Evolutionary conservation across 2,329 filamentous ascomycete species (phyloP).

Genomic region (Aspergillus niger): DNA sequence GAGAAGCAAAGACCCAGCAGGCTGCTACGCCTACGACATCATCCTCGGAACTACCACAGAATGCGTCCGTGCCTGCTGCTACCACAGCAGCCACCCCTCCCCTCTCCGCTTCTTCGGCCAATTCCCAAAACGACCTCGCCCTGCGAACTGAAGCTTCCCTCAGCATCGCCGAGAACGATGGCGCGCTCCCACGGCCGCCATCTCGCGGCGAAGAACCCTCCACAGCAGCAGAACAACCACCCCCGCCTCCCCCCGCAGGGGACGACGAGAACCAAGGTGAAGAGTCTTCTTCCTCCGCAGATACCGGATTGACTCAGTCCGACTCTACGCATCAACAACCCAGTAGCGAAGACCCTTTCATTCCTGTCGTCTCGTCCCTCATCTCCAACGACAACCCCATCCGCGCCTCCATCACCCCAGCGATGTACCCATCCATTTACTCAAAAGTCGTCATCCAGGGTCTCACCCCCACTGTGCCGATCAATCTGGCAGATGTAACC

Average conservation of each 20-base stretch:
- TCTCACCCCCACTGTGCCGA: constrained; percentile 80
- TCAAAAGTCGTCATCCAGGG: constrained; percentile 81
- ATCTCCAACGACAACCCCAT: constrained; percentile 74
- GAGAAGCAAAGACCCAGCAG: constrained; percentile 17
- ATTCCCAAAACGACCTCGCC: constrained; percentile 16
- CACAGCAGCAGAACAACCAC: constrained; percentile 24
- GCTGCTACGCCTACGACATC: constrained; percentile 1
- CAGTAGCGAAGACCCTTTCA: constrained; percentile 53
- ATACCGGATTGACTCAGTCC: constrained; percentile 25
- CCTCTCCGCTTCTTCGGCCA: constrained; percentile 5
- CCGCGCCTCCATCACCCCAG: constrained; percentile 72
- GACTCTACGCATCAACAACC: constrained; percentile 11
- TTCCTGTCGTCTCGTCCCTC: constrained; percentile 73
- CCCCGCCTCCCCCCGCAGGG: constrained; percentile 28
- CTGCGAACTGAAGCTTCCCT: constrained; percentile 26
- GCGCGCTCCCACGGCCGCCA: background rate
- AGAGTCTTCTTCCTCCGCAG: constrained; percentile 36
- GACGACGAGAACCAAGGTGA: constrained; percentile 19
- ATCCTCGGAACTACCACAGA: background rate
- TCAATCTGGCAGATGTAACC: constrained; percentile 82
- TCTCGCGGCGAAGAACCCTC: constrained; percentile 24
- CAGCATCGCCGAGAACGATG: constrained; percentile 20
- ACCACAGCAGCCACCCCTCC: constrained; percentile 1
- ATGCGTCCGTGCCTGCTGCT: constrained; percentile 3
- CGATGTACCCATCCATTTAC: constrained; percentile 80